Evolutionary conservation across 2,329 filamentous ascomycete species (phyloP), one percentile per base, ranked within the genome.

Genomic region (Arachnopeziza araneosa): DNA sequence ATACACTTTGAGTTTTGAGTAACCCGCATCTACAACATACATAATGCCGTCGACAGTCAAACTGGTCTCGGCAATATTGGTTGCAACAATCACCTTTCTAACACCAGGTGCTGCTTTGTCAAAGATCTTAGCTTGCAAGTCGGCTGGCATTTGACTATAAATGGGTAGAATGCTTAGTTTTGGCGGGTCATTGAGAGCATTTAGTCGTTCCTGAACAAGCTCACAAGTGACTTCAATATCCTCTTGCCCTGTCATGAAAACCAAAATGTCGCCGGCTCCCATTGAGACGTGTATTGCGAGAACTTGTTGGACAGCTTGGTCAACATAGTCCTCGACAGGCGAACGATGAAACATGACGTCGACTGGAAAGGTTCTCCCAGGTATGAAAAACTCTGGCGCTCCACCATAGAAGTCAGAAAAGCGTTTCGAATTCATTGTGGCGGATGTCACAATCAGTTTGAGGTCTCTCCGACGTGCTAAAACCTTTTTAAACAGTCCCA

Each of bases 201-300:
- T 88, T 19, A 99, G 79, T 51, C 95, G 83, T 72, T 97, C 93
- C 58, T 91, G 90, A 2, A 98, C 83, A 22, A 98, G 79, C 71
- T 99, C 95, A 72, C 95, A 99, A 0, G 96, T 99, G 50, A 89
- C 89, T 74, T 99, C 95, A 63, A 99, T 99, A 71, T 99, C 95
- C 75, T 99, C 96, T 73, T 98, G 95, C 12, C 95, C 95, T 0
- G 96, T 99, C 95, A 99, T 99, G 75, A 99, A 99, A 9, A 99
- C 93, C 9, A 99, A 79, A 59, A 99, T 98, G 75, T 99, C 95
- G 14, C 95, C 95, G 0, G 86, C 77, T 0, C 91, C 91, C 80
- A 98, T 96, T 0, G 93, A 96, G 12, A 99, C 93, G 69, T 99
- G 95, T 56, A 99, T 98, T 1, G 92, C 89, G 53, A 99, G 81